Base-by-base conservation (phyloP, 768 basidiomycete species). In the Amanita rimosa region DNA sequence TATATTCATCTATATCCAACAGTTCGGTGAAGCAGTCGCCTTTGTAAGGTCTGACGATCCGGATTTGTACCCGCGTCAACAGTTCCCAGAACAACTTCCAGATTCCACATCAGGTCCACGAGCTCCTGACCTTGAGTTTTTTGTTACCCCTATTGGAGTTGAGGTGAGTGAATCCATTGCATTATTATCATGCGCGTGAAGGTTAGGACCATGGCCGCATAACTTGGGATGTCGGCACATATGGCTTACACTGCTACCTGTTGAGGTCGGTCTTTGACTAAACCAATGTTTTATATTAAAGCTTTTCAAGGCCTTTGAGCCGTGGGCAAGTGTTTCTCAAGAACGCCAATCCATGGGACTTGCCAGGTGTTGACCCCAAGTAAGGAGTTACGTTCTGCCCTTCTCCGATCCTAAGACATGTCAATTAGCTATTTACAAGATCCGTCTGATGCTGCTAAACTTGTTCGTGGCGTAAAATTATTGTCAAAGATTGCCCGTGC, bases 41-140 rank as follows among this genome's bases (percentile, higher is more conserved):
- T 83, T 84, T 55, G 60, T 78, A 36, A 75, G 79, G 11, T 71
- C 76, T 4, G 71, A 72, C 49, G 76, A 83, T 50, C 70, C 71
- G 1, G 56, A 54, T 9, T 56, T 81, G 2, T 79, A 79, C 57
- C 69, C 72, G 3, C 50, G 57, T 5, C 53, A 51, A 1, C 58
- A 69, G 44, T 71, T 59, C 50, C 62, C 64, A 8, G 61, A 66
- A 37, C 62, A 62, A 33, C 38, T 74, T 49, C 50, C 67, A 53
- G 75, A 76, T 49, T 71, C 62, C 41, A 71, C 73, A 3, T 75
- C 74, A 13, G 70, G 64, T 0, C 50, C 62, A 17, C 65, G 67
- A 21, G 71, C 71, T 39, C 75, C 75, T 13, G 75, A 77, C 58
- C 52, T 75, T 10, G 75, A 78, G 52, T 47, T 74, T 16, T 70